Base-by-base conservation (phyloP, 352 stramenopile species). In the Discostella stelligera region DNA sequence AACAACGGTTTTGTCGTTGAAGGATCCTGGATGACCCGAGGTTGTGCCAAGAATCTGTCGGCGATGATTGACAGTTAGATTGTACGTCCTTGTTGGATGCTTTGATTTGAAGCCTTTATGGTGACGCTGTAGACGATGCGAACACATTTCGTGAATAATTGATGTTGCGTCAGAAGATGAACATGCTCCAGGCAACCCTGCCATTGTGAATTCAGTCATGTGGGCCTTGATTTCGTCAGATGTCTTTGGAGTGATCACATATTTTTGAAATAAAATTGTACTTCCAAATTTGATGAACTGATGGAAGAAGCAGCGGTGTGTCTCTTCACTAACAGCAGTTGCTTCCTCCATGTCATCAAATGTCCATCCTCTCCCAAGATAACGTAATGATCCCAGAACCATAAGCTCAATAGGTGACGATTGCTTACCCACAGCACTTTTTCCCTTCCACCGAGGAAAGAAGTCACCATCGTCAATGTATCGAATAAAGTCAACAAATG, bases 1-100 rank as follows among this genome's bases (percentile, higher is more conserved):
- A 55, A 77, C 64, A 39, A 77, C 2, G 49, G 62, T 82, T 41
- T 82, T 82, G 39, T 77, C 74, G 52, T 82, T 78, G 53, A 54
- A 82, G 30, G 53, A 66, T 13, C 66, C 66, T 44, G 75, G 68
- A 67, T 82, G 67, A 60, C 64, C 75, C 27, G 6, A 54, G 21
- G 75, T 75, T n/a, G 63, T 65, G 21, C 30, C 27, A 13, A 82
- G 50, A 66, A 82, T 82, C 10, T 46, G 18, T 2, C 75, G 5
- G 16, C 55, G 48, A 62, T 82, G 75, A 75, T 78, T 75, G 3
- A 69, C 64, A 39, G 54, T 69, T 13, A 76, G 48, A 53, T 72
- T 82, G 30, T 66, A 82, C 44, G 68, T 72, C 41, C 63, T 3
- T 63, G 75, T 67, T 30, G 66, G 8, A 13, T 65, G n/a, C 18